Base-by-base conservation (phyloP, 345 rosid genomes). In the Brassica rapa region DNA sequence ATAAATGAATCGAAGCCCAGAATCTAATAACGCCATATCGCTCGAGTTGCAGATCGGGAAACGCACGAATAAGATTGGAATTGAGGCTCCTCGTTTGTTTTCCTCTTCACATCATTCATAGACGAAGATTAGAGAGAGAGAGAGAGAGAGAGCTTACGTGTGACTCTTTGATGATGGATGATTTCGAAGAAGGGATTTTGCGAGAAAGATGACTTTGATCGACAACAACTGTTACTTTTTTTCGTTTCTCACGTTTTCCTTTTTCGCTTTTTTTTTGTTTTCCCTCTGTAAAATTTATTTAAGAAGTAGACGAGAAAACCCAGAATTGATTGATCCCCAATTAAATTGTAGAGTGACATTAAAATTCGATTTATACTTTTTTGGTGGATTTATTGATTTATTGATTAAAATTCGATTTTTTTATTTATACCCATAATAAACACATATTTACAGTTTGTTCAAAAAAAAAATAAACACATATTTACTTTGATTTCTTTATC, bases 171-270 rank as follows among this genome's bases (percentile, higher is more conserved):
- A 43, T 12, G 53, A 46, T 5, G 23, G 53, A 46, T 5, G 23
- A 53, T 53, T 53, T 9, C 59, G 59, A 55, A 55, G 66, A 71
- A 6, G 16, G 62, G 37, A 70, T 56, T 77, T 56, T 77, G 16
- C 55, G 29, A 14, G 60, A 77, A 49, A 0, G 56, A 51, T 51
- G 6, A 51, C 21, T 51, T 51, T 51, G 56, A 51, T 51, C 21
- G 8, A n/a, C 56, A 41, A n/a, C 2, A 51, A 51, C 56, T n/a
- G 56, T 51, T 51, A 51, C 56, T n/a, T n/a, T 51, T 43, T 49
- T 51, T 51, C 2, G 56, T 51, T 51, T 51, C 56, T 51, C 56
- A n/a, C 56, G 56, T n/a, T n/a, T 51, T 46, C 56, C 56, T 51
- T 51, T 49, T 14, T 49, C 7, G 6, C 46, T 46, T n/a, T 49